Evolutionary conservation across 2,329 filamentous ascomycete species (phyloP).

Genomic region (Pseudocercospora fuligena): DNA sequence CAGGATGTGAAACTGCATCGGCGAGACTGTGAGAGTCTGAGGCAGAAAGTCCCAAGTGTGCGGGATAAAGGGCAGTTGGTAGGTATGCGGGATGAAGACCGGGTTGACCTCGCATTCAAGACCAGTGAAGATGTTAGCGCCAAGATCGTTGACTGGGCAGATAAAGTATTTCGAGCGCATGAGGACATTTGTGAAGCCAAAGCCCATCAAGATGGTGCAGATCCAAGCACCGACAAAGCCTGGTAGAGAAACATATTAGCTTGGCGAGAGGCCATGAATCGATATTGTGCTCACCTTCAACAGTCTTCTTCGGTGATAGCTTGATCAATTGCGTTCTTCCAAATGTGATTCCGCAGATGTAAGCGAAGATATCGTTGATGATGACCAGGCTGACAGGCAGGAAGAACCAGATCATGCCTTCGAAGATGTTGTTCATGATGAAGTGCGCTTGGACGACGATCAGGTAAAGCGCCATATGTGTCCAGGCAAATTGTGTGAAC

Average conservation of each 20-base stretch:
- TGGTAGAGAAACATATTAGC: constrained; percentile 20
- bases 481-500: constrained; percentile 99
- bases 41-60: constrained; percentile 71
- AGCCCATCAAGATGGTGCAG: constrained; percentile 86
- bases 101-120: constrained; percentile 90
- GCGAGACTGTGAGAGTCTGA: constrained; percentile 76
- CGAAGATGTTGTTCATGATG: constrained; percentile 99
- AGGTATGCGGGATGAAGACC: constrained; percentile 80
- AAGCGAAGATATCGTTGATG: constrained; percentile 98
- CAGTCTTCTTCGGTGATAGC: constrained; percentile 97
- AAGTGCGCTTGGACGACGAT: constrained; percentile 98
- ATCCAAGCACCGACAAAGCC: constrained; percentile 97
- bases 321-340: constrained; percentile 97
- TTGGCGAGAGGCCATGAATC: not conserved
- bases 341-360: constrained; percentile 96
- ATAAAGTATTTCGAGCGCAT: constrained; percentile 96
- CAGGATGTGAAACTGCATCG: constrained; percentile 92
- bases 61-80: constrained; percentile 63
- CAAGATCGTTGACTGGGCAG: constrained; percentile 94
- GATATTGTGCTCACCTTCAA: constrained; percentile 60
- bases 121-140: constrained; percentile 89
- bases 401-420: constrained; percentile 99
- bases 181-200: constrained; percentile 79
- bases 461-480: constrained; percentile 97
- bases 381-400: constrained; percentile 92